Conservation (phyloP, 768 basidiomycete species). For the Phylloporus rhodoxanthus region DNA sequence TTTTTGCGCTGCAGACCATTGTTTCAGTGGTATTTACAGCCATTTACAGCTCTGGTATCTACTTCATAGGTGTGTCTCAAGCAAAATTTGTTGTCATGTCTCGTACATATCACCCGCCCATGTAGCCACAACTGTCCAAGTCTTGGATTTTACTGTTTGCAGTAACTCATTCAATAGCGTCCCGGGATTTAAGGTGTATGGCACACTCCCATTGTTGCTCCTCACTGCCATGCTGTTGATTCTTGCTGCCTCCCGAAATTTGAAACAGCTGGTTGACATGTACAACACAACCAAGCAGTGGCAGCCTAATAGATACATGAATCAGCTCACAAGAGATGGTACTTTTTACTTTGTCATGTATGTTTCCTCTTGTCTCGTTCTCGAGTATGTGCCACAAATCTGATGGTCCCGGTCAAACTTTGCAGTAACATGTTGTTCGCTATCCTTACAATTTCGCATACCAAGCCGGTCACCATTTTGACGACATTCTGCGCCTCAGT, state of each 20-base stretch:
- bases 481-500: too few relatives aligned
- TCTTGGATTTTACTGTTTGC: background rate
- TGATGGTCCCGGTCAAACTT: too few relatives aligned
- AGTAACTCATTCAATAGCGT: background rate
- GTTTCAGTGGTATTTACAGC: background rate
- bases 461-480: too few relatives aligned
- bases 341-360: constrained; percentile 10
- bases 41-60: background rate
- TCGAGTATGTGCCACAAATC: too few relatives aligned
- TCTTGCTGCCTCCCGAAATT: background rate
- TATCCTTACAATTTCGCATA: too few relatives aligned
- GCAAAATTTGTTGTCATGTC: too few relatives aligned
- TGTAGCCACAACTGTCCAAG: background rate
- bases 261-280: background rate
- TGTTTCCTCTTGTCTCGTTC: background rate
- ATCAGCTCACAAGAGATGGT: constrained; percentile 4
- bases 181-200: background rate
- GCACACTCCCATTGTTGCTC: background rate
- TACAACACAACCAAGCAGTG: constrained; percentile 6
- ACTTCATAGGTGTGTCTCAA: background rate
- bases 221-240: background rate
- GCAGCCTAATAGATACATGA: constrained; percentile 7
- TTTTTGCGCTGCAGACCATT: background rate
- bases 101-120: too few relatives aligned
- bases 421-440: too few relatives aligned